Evolutionary conservation across 2,329 filamentous ascomycete genomes (phyloP).

Genomic region (Colletotrichum sp.): DNA sequence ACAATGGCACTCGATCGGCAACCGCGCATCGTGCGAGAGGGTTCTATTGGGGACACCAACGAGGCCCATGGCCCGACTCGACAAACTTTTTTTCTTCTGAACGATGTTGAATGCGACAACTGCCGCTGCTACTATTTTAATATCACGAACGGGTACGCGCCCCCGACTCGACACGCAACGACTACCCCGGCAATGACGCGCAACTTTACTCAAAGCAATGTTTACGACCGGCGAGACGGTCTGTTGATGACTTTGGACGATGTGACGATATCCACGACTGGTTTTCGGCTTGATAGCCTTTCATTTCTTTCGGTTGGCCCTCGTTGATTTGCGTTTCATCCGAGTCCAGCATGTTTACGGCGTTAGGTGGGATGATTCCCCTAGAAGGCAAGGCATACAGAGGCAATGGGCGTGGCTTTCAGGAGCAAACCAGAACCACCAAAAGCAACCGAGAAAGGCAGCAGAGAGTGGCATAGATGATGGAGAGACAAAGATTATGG

Average conservation of each 20-base stretch:
- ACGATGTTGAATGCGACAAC: background rate
- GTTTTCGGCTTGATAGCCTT: conserved; percentile 7
- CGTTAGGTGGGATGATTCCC: conserved; percentile 19
- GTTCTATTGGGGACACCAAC: background rate
- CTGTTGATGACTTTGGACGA: conserved; percentile 21
- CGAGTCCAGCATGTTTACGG: conserved; percentile 18
- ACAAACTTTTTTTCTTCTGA: conserved; percentile 1
- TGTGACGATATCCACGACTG: conserved; percentile 23
- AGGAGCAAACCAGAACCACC: conserved; percentile 7
- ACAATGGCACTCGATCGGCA: conserved; percentile 12
- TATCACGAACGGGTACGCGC: background rate
- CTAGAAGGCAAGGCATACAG: conserved; percentile 6
- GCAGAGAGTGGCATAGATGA: conserved; percentile 9
- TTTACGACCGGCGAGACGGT: conserved; percentile 9
- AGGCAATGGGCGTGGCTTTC: background rate
- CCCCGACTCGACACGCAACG: background rate
- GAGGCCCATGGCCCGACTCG: background rate
- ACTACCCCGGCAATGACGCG: background rate
- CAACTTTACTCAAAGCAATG: conserved; percentile 6
- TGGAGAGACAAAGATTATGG: background rate
- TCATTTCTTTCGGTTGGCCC: conserved; percentile 12
- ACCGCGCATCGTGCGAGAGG: background rate
- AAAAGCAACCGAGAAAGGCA: conserved; percentile 8
- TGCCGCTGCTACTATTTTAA: background rate
- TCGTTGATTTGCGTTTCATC: conserved; percentile 5